Conservation (phyloP, 139 green algal species). For the Volvox africanus region DNA sequence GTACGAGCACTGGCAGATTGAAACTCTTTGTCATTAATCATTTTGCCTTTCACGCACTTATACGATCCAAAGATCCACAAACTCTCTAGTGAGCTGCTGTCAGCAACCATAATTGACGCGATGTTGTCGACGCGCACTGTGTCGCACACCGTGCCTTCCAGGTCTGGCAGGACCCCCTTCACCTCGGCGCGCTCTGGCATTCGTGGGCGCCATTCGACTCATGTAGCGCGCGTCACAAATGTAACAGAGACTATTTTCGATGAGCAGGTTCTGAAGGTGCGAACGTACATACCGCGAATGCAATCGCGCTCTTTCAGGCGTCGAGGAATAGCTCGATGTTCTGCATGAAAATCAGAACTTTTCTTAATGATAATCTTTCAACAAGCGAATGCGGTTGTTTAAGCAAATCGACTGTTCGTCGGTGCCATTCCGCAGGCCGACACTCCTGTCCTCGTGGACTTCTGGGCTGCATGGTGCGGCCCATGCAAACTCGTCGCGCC, state of each 20-base stretch:
- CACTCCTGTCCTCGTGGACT: constrained; percentile 91
- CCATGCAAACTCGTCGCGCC: constrained; percentile 93
- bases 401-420: neutral
- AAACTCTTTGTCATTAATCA: too few relatives aligned
- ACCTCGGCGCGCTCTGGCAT: neutral
- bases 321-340: too few relatives aligned
- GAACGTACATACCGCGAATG: too few relatives aligned
- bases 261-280: constrained; percentile 80
- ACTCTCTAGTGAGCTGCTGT: too few relatives aligned
- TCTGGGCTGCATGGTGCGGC: constrained; percentile 93
- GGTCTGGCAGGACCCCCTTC: constrained; percentile 5
- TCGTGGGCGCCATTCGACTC: neutral
- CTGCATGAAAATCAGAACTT: too few relatives aligned
- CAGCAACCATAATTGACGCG: neutral
- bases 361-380: too few relatives aligned
- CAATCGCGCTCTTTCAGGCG: too few relatives aligned
- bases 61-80: too few relatives aligned
- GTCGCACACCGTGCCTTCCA: neutral
- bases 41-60: too few relatives aligned
- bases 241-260: constrained; percentile 71
- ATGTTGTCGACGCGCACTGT: constrained; percentile 13
- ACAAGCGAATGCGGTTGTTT: too few relatives aligned
- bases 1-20: too few relatives aligned
- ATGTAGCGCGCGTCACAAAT: constrained; percentile 53
- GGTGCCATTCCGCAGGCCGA: constrained; percentile 60